These are phyloP conservation scores for Tinospora cordifolia DNA, from an alignment of 164 flowering plant species.

Conservation along the genomic window DNA sequence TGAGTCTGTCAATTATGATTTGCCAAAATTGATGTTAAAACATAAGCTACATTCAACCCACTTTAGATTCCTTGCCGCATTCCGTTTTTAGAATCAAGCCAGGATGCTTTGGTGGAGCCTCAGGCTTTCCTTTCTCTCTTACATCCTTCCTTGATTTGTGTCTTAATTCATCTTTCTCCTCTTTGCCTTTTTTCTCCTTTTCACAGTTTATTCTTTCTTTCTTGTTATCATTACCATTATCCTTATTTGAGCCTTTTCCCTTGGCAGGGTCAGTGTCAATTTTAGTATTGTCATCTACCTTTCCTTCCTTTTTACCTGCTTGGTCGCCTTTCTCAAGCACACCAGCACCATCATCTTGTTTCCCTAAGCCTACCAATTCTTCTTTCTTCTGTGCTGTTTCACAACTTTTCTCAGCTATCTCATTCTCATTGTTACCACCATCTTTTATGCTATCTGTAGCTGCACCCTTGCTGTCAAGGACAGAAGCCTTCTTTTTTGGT, in stretches of 20 bases:
- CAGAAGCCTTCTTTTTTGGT: conserved; percentile 14
- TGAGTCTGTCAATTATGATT: not conserved
- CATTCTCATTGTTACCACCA: conserved; percentile 22
- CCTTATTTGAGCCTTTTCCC: conserved; percentile 32
- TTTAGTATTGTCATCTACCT: conserved; percentile 23
- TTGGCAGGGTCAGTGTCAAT: conserved; percentile 24
- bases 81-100: conserved; percentile 75
- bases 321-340: conserved; percentile 26
- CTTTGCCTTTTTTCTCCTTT: conserved; percentile 39
- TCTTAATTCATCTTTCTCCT: conserved; percentile 40
- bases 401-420: conserved; percentile 16
- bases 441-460: conserved; percentile 16
- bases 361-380: conserved; percentile 18
- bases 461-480: conserved; percentile 2
- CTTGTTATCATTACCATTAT: conserved; percentile 24
- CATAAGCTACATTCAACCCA: conserved; percentile 26
- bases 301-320: conserved; percentile 27
- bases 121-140: conserved; percentile 55
- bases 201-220: conserved; percentile 38
- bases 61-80: conserved; percentile 59
- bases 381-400: conserved; percentile 18
- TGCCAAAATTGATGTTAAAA: not conserved
- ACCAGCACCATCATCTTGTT: conserved; percentile 14
- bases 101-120: conserved; percentile 77
- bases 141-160: conserved; percentile 39